Base-by-base conservation (phyloP, 192 early-diverging fungal species). In the Backusella circina region DNA sequence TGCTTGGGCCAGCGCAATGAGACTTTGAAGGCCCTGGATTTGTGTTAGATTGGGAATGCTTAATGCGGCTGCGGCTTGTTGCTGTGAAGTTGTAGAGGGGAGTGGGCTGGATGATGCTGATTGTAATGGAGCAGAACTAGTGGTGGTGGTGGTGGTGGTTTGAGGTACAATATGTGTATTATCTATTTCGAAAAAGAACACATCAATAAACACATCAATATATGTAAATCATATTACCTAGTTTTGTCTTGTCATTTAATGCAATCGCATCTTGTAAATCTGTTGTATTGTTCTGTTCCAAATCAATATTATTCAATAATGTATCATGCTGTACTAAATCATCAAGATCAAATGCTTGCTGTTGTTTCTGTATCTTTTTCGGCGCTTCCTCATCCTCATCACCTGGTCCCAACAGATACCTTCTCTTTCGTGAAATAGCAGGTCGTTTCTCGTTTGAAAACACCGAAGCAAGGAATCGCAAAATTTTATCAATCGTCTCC, bases 401-500 rank as follows among this genome's bases (percentile, higher is more conserved):
- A 5, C 44, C 75, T 12, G 69, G 41, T 7, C 86, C 93, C 3
- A 81, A 75, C 44, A 87, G 39, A 44, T 77, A 81, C 16, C 84
- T 80, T 68, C 80, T 80, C 64, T 89, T 89, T 71, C 84, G 82
- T 7, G 86, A 86, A 67, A 86, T 83, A 36, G 86, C 79, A 1
- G 80, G 77, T 16, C 84, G 32, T 74, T 87, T 88, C 70, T 84
- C 83, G 65, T 82, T 78, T 26, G 92, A 88, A 79, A 95, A 98
- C 30, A 99, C 91, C 0, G 94, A 91, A 0, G 97, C 96, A 76
- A 99, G 79, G 79, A 99, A 99, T 5, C 91, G 81, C 69, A 99
- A 73, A 65, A 99, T 98, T 78, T 97, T 98, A 85, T 98, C 95
- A 39, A 99, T 98, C 0, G 93, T 96, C 23, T 91, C 91, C 77